Evolutionary conservation across 148 eudicot genomes (phyloP), one percentile per base, ranked within the genome.

Genomic region (Chenopodium formosanum): DNA sequence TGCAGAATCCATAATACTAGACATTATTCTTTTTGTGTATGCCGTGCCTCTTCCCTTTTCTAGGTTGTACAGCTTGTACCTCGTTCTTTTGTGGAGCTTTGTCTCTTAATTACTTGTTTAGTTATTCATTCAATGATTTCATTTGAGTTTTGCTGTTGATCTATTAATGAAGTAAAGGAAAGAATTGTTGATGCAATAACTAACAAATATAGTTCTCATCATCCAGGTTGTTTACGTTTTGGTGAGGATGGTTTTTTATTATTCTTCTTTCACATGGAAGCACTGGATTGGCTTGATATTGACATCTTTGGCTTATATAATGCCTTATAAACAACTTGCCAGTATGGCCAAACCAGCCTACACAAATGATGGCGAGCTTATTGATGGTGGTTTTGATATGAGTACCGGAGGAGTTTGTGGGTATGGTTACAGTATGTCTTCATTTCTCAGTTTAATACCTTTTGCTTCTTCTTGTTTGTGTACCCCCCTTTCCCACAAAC

Each of bases 321-420:
- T 94, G 83, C 93, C 95, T 10, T 95, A 95, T 83, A 82, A 91
- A 81, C 99, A 94, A 86, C 97, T 94, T 77, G 93, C 88, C 60
- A 78, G 80, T 4, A 91, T 95, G 99, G 94, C 99, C 73, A 92
- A 82, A 79, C 98, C 97, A 56, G 58, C 88, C 11, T 94, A 90
- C 76, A 80, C 88, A 64, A 87, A 82, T 70, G 85, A 78, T 56
- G 98, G 95, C 25, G 99, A 95, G 50, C 94, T 95, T 74, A 74
- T 90, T 10, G 99, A 95, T 87, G 99, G 99, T 23, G 99, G 99
- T 19, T 92, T 89, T 85, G 98, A 94, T 89, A 92, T 95, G 99
- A 91, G 90, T 72, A 88, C 97, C 9, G 89, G 87, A 79, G 99
- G 99, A 76, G 77, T 92, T 86, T 92, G 97, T 77, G 98, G 97